These are phyloP conservation scores for Aspergillus jensenii DNA, from an alignment of 2,329 filamentous ascomycete species.

Conservation along the genomic window DNA sequence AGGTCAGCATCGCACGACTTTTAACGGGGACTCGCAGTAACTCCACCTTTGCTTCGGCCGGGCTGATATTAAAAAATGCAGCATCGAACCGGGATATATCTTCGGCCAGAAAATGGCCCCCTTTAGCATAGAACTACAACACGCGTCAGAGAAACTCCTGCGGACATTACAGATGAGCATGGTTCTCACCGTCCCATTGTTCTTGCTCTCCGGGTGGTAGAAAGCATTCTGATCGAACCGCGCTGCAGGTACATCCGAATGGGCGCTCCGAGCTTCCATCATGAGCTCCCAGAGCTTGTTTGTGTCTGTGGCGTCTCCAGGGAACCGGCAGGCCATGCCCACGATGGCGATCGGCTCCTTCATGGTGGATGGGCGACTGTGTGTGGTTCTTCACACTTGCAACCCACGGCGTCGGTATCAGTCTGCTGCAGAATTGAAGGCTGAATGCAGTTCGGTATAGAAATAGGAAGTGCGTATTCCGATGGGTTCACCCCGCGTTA, in stretches of 20 bases:
- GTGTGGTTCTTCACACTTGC: too few species aligned
- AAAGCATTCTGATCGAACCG: conserved; percentile 19
- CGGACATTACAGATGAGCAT: neutral
- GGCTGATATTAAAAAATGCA: conserved; percentile 17
- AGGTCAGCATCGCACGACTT: too few species aligned
- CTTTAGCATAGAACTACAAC: neutral
- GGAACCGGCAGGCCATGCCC: neutral
- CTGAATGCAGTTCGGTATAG: too few species aligned
- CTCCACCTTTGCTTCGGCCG: too few species aligned
- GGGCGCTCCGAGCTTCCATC: conserved; percentile 6
- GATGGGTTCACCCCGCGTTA: too few species aligned
- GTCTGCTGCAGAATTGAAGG: too few species aligned
- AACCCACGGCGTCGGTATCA: too few species aligned
- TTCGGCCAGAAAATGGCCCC: conserved; percentile 14
- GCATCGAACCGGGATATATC: conserved; percentile 21
- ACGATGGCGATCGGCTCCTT: neutral
- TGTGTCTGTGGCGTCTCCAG: neutral
- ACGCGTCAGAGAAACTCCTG: too few species aligned
- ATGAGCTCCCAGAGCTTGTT: conserved; percentile 19
- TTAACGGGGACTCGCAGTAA: too few species aligned
- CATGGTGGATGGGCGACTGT: too few species aligned
- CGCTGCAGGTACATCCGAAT: conserved; percentile 9
- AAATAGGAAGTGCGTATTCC: too few species aligned
- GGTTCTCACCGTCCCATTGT: conserved; percentile 12
- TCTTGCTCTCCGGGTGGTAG: neutral